phyloP scores from a whole-genome alignment of 2,329 filamentous ascomycete genomes.

The Periglandula ipomoeae region DNA sequence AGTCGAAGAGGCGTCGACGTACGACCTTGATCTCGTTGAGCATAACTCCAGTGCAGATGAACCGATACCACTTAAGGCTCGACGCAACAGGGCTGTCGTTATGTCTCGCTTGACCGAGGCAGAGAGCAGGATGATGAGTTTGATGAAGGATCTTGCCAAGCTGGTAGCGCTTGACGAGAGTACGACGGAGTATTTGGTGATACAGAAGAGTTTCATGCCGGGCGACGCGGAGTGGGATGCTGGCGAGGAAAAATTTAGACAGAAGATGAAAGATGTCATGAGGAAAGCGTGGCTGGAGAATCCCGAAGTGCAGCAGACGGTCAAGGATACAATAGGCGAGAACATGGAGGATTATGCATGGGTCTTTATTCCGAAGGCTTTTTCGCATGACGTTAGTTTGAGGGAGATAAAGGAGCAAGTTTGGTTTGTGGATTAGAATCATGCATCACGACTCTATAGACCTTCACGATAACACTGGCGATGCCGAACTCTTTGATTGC shows the following conservation, averaged over 20 bases:
- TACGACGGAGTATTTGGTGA: constrained; percentile 3
- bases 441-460: too few species aligned
- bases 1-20: neutral
- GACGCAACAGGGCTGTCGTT: constrained; percentile 7
- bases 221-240: constrained; percentile 7
- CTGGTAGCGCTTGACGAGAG: constrained; percentile 2
- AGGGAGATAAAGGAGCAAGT: constrained; percentile 7
- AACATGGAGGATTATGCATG: constrained; percentile 12
- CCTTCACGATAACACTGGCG: too few species aligned
- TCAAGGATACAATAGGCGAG: constrained; percentile 9
- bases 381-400: constrained; percentile 9
- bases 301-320: constrained; percentile 6
- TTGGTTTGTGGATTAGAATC: constrained; percentile 11
- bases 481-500: too few species aligned
- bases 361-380: constrained; percentile 11
- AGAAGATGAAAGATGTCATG: constrained; percentile 8
- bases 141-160: constrained; percentile 4
- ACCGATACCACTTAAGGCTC: neutral
- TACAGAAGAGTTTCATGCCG: neutral
- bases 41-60: neutral
- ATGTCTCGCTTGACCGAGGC: constrained; percentile 5
- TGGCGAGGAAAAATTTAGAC: neutral
- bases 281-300: constrained; percentile 7
- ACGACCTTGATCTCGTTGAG: neutral
- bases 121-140: constrained; percentile 9